phyloP scores from a whole-genome alignment of 2,329 filamentous ascomycete species.

The Xylaria sp. region DNA sequence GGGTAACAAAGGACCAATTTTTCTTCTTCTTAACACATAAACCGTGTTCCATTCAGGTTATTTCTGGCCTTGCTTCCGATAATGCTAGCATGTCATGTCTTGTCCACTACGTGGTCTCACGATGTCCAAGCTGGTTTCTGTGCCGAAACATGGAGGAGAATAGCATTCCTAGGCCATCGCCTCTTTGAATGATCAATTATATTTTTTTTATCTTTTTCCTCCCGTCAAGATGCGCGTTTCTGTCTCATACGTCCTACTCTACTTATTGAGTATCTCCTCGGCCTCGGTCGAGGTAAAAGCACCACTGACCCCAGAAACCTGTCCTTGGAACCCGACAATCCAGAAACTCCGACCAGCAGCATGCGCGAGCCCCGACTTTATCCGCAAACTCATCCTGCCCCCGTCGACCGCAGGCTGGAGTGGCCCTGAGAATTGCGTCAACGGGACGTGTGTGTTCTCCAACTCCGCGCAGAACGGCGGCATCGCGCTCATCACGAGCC shows the following conservation, averaged over 20 bases:
- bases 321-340: constrained; percentile 36
- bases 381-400: constrained; percentile 9
- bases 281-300: background rate
- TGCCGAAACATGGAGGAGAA: background rate
- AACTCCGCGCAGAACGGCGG: constrained; percentile 40
- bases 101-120: background rate
- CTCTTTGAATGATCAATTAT: background rate
- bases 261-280: constrained; percentile 8
- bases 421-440: constrained; percentile 42
- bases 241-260: constrained; percentile 17
- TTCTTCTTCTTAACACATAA: constrained; percentile 1
- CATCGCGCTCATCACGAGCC: constrained; percentile 41
- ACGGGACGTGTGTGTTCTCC: constrained; percentile 43
- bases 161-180: background rate
- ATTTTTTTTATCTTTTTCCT: background rate
- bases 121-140: background rate
- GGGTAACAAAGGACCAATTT: constrained; percentile 7
- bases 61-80: background rate
- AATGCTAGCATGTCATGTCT: background rate
- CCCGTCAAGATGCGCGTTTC: constrained; percentile 14
- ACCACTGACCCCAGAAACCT: constrained; percentile 19
- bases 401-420: constrained; percentile 32
- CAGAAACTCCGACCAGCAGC: constrained; percentile 22
- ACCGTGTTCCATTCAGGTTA: constrained; percentile 4
- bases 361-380: constrained; percentile 32